Base-by-base conservation (phyloP, 495 filamentous ascomycete species). In the Hyaloscypha hepaticicola region DNA sequence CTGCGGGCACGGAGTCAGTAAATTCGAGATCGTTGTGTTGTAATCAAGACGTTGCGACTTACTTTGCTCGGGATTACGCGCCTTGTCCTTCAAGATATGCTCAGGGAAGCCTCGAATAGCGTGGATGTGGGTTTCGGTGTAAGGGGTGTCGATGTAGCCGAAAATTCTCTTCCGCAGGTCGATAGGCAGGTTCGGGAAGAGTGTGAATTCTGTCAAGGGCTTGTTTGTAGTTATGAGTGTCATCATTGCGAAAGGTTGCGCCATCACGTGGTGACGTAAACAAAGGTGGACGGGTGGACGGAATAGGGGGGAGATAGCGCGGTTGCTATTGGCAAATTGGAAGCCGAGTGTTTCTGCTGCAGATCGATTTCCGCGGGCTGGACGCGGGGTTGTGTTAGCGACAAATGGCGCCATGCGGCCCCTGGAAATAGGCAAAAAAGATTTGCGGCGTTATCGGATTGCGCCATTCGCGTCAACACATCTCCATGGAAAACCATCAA, bases 291-390 rank as follows among this genome's bases (percentile, higher is more conserved):
- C 7, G 38, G 38, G 16, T 16, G 2, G 38, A 19, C 16, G 38
- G 38, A 3, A 45, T 45, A 45, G 38, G 38, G 38, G 38, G 38
- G 38, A 14, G 38, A 16, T 45, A 9, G 38, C 38, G 38, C 6
- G 38, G 6, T 45, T 4, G 38, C 38, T 16, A 4, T 4, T 45
- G 16, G 38, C 38, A 45, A 45, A 45, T 45, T n/a, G 38, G 19
- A 19, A 9, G 38, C 7, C 19, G 38, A 45, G 38, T 16, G 9
- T 45, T 45, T 14, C 38, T 4, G 5, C 1, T 45, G 38, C 50
- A 53, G 50, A 53, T 53, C 53, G 26, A 31, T 56, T 56, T 56
- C 53, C 53, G 53, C 53, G 53, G 53, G 26, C 6, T 56, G 11
- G 53, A 19, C 26, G 19, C 12, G 51, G 24, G 51, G 51, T 27